Evolutionary conservation across 2,329 filamentous ascomycete species (phyloP).

Genomic region (Scedosporium apiospermum): DNA sequence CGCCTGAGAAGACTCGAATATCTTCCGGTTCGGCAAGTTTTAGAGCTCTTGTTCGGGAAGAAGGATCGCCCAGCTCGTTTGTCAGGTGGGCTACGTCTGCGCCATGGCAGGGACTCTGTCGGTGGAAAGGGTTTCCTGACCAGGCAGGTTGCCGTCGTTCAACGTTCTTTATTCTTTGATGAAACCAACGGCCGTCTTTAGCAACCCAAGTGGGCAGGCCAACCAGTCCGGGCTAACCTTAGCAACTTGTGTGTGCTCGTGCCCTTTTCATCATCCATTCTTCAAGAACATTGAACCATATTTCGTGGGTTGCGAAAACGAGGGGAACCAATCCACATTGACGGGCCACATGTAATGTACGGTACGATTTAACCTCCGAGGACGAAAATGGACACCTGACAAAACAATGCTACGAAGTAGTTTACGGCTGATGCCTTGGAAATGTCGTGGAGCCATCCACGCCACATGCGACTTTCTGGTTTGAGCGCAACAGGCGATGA

Average conservation of each 20-base stretch:
- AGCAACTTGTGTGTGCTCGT: not conserved
- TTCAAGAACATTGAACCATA: not conserved
- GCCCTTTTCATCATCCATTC: not conserved
- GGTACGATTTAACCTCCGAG: too few species aligned
- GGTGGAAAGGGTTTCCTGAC: not conserved
- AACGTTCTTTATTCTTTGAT: not conserved
- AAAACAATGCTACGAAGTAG: not conserved
- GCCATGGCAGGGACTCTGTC: not conserved
- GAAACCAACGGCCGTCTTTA: constrained; percentile 1
- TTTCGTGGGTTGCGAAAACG: not conserved
- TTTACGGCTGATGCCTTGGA: not conserved
- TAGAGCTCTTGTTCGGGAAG: too few species aligned
- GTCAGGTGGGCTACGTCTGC: not conserved
- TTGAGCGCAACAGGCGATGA: not conserved
- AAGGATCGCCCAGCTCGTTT: too few species aligned
- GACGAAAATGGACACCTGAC: not conserved
- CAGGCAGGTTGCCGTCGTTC: not conserved
- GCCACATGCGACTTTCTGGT: not conserved
- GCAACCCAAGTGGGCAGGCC: constrained; percentile 1
- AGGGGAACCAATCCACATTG: not conserved
- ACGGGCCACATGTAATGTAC: too few species aligned
- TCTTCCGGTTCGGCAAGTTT: too few species aligned
- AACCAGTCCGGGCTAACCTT: not conserved
- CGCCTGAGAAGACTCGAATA: too few species aligned
- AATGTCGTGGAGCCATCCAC: not conserved